Conservation (phyloP, 345 rosid genomes). For the Trapa incisa region DNA sequence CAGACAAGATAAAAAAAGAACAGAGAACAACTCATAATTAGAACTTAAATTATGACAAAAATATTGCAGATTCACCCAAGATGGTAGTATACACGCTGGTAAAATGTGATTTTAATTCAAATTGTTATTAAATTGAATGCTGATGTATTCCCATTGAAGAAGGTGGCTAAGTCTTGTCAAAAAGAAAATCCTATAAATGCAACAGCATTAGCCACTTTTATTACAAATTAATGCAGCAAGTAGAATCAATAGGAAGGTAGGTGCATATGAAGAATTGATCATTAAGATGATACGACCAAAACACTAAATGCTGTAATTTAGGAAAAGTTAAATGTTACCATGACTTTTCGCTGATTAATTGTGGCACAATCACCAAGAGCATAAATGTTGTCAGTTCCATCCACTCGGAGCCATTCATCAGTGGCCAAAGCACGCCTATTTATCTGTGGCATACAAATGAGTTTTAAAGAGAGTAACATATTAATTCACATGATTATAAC, state of each 20-base stretch:
- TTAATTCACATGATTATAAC: not conserved
- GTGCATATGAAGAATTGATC: not conserved
- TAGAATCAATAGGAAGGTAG: not conserved
- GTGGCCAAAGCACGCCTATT: conserved; percentile 90
- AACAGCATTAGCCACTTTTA: not conserved
- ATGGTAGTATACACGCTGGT: too few relatives aligned
- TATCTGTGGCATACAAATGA: conserved; percentile 23
- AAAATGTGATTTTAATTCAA: not conserved
- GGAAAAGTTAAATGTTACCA: conserved; percentile 35
- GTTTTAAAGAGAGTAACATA: not conserved
- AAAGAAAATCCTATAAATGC: not conserved
- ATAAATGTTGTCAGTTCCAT: conserved; percentile 51
- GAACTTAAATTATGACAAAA: too few relatives aligned
- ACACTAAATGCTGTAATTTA: not conserved
- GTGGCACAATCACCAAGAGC: conserved; percentile 99
- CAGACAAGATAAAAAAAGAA: too few relatives aligned
- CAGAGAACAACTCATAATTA: too few relatives aligned
- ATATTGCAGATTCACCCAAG: not conserved
- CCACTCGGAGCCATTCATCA: conserved; percentile 95
- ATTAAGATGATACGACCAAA: not conserved
- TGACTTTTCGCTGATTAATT: conserved; percentile 89
- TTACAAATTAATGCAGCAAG: not conserved
- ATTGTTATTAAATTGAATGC: not conserved
- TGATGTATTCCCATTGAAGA: not conserved
- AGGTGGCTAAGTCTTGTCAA: not conserved